Conservation (phyloP, 257 asterid species). For the Solanum tarijense region DNA sequence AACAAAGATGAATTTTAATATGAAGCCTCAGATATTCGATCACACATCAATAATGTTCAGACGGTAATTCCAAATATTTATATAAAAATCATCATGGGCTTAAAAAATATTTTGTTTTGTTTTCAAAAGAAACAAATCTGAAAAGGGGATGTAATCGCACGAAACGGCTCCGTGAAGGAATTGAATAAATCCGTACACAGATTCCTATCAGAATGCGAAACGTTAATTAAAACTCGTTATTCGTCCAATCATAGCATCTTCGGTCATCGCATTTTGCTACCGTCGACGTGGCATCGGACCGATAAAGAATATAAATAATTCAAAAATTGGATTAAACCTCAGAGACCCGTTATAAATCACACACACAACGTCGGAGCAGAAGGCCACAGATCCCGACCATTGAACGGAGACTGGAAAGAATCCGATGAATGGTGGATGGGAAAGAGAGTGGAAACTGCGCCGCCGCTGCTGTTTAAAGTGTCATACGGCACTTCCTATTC, state of each 20-base stretch:
- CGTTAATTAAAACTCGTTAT: constrained; percentile 6
- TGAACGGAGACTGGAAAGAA: constrained; percentile 8
- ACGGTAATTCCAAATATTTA: constrained; percentile 51
- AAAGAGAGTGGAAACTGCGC: background rate
- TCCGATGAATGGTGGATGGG: constrained; percentile 33
- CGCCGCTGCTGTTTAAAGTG: constrained; percentile 39
- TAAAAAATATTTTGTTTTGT: background rate
- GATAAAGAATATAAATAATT: background rate
- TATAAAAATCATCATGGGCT: constrained; percentile 36
- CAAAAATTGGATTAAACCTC: constrained; percentile 15
- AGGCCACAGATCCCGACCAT: constrained; percentile 34
- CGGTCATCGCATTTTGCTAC: constrained; percentile 43
- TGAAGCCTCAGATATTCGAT: constrained; percentile 50
- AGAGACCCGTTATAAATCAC: constrained; percentile 72
- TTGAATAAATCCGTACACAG: constrained; percentile 22
- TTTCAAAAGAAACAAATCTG: background rate
- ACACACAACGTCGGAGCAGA: constrained; percentile 31
- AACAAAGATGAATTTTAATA: too few relatives aligned
- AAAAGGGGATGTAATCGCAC: constrained; percentile 48
- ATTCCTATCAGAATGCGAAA: constrained; percentile 74
- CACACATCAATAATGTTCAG: constrained; percentile 50
- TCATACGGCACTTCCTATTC: constrained; percentile 95
- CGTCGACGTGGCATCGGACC: constrained; percentile 67
- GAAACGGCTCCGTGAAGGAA: constrained; percentile 53
- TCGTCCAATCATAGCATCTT: constrained; percentile 51